Conservation (phyloP, 1,284 basidiomycete species). For the Lentinus polychrous region DNA sequence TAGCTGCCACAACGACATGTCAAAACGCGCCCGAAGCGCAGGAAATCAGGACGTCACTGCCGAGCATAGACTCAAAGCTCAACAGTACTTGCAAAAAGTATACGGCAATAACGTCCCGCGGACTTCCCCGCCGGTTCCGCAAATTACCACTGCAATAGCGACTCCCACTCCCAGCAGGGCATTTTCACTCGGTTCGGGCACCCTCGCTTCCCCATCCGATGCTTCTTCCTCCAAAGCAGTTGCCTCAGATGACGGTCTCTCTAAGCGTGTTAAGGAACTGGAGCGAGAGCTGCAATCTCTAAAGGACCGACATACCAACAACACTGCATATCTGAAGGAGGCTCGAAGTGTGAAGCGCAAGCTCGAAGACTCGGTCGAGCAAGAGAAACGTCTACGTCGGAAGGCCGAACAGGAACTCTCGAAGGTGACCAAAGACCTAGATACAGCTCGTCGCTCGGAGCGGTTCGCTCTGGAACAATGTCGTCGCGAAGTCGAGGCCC, state of each 20-base stretch:
- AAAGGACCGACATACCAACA: slow-evolving; percentile 29
- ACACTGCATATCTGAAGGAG: slow-evolving; percentile 24
- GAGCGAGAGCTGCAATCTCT: slow-evolving; percentile 37
- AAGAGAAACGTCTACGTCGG: slow-evolving; percentile 37
- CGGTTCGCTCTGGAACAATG: slow-evolving; percentile 31
- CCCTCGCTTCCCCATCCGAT: neutral
- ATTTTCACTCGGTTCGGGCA: neutral
- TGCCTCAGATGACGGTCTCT: neutral
- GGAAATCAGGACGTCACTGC: slow-evolving; percentile 19
- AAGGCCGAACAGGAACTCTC: slow-evolving; percentile 34
- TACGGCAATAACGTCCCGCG: slow-evolving; percentile 29
- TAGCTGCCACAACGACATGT: slow-evolving; percentile 45
- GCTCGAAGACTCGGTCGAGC: slow-evolving; percentile 35
- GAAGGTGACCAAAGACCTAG: slow-evolving; percentile 28
- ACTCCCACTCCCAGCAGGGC: neutral
- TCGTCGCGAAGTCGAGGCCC: slow-evolving; percentile 31
- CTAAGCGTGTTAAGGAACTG: slow-evolving; percentile 17
- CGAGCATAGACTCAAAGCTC: slow-evolving; percentile 33
- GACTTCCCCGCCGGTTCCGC: neutral
- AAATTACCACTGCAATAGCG: neutral
- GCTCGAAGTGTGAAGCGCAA: slow-evolving; percentile 38
- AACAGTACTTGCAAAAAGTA: slow-evolving; percentile 43
- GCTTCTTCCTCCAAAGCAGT: neutral
- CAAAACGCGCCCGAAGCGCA: slow-evolving; percentile 14
- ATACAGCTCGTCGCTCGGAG: slow-evolving; percentile 30